Conservation (phyloP, 164 flowering plant species). For the Nymphaea thermarum region DNA sequence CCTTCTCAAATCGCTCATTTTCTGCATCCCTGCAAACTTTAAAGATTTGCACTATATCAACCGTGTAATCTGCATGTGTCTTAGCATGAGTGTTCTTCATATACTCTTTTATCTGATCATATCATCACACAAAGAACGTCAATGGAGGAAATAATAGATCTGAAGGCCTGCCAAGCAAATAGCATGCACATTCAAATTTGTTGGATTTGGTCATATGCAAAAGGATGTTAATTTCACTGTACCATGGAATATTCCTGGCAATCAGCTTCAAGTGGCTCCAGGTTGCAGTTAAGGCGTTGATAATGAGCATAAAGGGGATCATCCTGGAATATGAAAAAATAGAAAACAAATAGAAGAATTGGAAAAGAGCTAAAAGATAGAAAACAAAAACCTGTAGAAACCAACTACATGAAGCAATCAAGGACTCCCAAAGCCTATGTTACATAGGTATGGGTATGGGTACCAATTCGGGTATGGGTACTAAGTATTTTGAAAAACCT, state of each 20-base stretch:
- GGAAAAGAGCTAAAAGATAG: too few species aligned
- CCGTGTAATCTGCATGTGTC: slow-evolving; percentile 66
- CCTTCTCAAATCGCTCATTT: slow-evolving; percentile 62
- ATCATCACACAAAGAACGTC: slow-evolving; percentile 11
- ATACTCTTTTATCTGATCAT: slow-evolving; percentile 52
- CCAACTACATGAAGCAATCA: too few species aligned
- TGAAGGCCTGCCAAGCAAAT: too few species aligned
- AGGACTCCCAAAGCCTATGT: too few species aligned
- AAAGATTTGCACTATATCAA: slow-evolving; percentile 68
- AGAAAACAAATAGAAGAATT: background rate
- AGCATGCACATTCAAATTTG: too few species aligned
- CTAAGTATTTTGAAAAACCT: too few species aligned
- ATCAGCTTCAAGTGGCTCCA: slow-evolving; percentile 47
- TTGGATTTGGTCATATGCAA: background rate
- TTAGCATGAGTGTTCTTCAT: slow-evolving; percentile 82
- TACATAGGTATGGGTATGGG: too few species aligned
- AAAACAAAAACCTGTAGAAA: too few species aligned
- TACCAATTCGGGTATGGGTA: too few species aligned
- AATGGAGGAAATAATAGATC: background rate
- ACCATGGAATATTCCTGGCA: slow-evolving; percentile 64
- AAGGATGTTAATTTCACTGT: slow-evolving; percentile 1
- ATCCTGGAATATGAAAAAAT: slow-evolving; percentile 24
- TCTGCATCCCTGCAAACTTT: slow-evolving; percentile 57
- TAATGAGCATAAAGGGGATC: slow-evolving; percentile 75
- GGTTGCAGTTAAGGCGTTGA: slow-evolving; percentile 55